Evolutionary conservation across 1,284 basidiomycete species (phyloP), one percentile per base, ranked within the genome.

Genomic region (Ceratobasidium sp.): DNA sequence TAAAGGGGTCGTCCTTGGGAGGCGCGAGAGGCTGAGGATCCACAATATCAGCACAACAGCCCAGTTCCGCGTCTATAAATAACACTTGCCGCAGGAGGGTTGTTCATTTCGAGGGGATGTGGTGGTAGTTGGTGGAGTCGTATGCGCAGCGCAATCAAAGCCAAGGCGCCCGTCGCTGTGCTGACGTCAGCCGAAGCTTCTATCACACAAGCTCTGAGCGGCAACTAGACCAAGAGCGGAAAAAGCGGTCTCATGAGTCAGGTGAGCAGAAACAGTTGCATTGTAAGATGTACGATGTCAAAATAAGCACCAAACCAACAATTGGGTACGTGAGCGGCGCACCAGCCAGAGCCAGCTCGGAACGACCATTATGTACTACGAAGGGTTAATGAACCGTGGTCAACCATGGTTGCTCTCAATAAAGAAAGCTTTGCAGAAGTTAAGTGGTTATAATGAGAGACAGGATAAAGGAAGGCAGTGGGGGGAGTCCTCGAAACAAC

Each of bases 1-100:
- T 93, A 83, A 88, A 91, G 0, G 91, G 90, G 80, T 93, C 90
- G 78, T 92, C 86, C 80, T 91, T 93, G 31, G 94, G 93, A 2
- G 92, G 90, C 29, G 84, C 85, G 64, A 95, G 86, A 79, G 71
- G 71, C 71, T 73, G 41, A 22, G 24, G 34, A 22, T 58, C n/a
- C 13, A 63, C 41, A 48, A 22, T 13, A 29, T 63, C 29, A 58
- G 19, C 41, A 54, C 2, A 24, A 31, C 29, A 31, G 27, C 31
- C 16, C 13, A 2, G 24, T 4, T 3, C 4, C 22, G 39, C 9
- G 16, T n/a, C n/a, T 16, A 59, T 16, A 24, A 16, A 24, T 2
- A 31, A 9, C 1, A 46, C 31, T 61, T 49, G 46, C 68, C 71
- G 39, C 46, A 11, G 71, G 48, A 11, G 71, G 71, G 29, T 43